Evolutionary conservation across 768 basidiomycete genomes (phyloP).

Genomic region (Steccherinum ochraceum): DNA sequence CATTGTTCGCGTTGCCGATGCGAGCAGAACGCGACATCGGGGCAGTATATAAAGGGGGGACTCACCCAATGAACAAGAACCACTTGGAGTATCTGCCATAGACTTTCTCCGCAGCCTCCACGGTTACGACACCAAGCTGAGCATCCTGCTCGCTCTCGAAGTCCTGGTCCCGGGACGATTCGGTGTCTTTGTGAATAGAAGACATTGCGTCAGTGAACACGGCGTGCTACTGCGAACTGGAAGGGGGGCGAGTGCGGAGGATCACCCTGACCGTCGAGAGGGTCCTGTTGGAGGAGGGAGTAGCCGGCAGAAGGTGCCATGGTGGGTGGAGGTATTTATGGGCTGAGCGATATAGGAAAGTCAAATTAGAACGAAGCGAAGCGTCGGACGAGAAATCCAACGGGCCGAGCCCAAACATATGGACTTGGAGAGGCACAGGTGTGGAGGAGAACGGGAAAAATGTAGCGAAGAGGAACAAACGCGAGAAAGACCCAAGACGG

Average conservation of each 20-base stretch:
- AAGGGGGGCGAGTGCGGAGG: neutral
- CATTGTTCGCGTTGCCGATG: no score
- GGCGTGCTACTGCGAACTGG: no score
- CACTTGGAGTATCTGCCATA: conserved; percentile 16
- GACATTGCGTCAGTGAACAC: conserved; percentile 1
- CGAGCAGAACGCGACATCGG: no score
- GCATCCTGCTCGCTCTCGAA: conserved; percentile 15
- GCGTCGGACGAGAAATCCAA: neutral
- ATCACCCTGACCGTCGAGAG: conserved; percentile 7
- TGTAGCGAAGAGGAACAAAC: neutral
- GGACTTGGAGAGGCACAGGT: neutral
- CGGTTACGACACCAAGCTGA: conserved; percentile 16
- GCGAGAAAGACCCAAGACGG: neutral
- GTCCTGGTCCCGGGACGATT: conserved; percentile 5
- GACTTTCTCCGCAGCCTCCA: conserved; percentile 19
- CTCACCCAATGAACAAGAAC: conserved; percentile 19
- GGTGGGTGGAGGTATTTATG: conserved; percentile 3
- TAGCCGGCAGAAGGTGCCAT: conserved; percentile 1
- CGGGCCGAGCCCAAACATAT: neutral
- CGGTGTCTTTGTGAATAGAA: conserved; percentile 8
- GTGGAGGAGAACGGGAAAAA: neutral
- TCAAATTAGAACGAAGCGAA: no score
- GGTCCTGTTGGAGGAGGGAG: conserved; percentile 9
- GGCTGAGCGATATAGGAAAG: no score
- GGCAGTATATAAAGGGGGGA: no score